Conservation (phyloP, 2,329 filamentous ascomycete genomes). For the Leptographium wingfieldii region DNA sequence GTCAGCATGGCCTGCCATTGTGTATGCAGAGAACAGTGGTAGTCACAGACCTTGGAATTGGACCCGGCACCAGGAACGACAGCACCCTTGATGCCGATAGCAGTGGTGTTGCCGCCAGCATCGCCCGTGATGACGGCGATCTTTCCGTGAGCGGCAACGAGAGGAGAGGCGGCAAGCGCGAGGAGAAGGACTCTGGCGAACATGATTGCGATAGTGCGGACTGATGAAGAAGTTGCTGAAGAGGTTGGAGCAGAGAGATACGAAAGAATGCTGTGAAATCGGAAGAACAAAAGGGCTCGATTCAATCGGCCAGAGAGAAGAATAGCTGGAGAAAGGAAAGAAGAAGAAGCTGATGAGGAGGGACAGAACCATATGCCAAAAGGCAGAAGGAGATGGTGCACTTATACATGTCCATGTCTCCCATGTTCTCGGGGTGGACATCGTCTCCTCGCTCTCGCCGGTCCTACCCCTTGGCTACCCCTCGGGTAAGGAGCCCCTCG, state of each 20-base stretch:
- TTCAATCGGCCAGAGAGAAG: slow-evolving; percentile 5
- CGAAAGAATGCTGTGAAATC: background rate
- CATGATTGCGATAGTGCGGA: slow-evolving; percentile 12
- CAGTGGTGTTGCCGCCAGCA: slow-evolving; percentile 28
- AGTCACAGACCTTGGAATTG: slow-evolving; percentile 19
- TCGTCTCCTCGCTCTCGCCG: background rate
- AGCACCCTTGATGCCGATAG: slow-evolving; percentile 27
- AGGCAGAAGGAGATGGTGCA: background rate
- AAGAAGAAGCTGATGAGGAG: background rate
- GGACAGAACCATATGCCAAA: background rate
- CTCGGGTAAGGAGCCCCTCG: no score
- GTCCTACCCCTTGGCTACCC: background rate
- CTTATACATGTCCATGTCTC: background rate
- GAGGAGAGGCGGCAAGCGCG: slow-evolving; percentile 16
- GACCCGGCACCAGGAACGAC: slow-evolving; percentile 26
- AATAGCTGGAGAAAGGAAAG: background rate
- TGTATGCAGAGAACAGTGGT: background rate
- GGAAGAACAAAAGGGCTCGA: slow-evolving; percentile 11
- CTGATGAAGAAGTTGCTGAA: no score
- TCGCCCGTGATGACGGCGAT: slow-evolving; percentile 20
- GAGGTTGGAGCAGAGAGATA: background rate
- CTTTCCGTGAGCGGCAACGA: slow-evolving; percentile 21
- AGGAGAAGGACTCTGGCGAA: slow-evolving; percentile 16
- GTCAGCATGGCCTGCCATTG: background rate
- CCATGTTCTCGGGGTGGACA: background rate